Base-by-base conservation (phyloP, 2,329 filamentous ascomycete genomes). In the Colletotrichum cereale region DNA sequence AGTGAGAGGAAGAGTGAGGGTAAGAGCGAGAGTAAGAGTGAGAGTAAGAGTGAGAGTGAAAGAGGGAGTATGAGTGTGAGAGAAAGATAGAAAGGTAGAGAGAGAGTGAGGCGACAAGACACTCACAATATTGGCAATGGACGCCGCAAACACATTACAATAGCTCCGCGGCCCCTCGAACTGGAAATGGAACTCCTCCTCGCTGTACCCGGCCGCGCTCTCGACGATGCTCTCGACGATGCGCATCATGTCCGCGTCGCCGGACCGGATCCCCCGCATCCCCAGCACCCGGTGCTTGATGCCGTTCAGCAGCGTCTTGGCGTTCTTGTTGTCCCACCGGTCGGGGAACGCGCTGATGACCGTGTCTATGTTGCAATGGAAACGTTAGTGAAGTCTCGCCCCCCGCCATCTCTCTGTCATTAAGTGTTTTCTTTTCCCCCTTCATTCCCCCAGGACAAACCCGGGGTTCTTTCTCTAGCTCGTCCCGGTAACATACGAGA, bases 271-370 rank as follows among this genome's bases (percentile, higher is more conserved):
- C 8, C 44, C 66, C 38, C 67, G 58, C 18, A 68, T 56, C 1
- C 67, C 71, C 16, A 74, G 8, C 21, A 74, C 65, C 0, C 71
- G 71, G 16, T 74, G 73, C 67, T 74, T 74, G 61, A 74, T 73
- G 29, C 58, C 47, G 48, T 74, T 74, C 7, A 73, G 21, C 2
- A 74, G 67, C 42, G 73, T 74, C 52, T 74, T 73, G 40, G 73
- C 73, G 56, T 74, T 74, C 71, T 74, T 74, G 57, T 73, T 64
- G n/a, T 74, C 73, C 73, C 73, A 74, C 2, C 73, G 71, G 0
- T 74, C 73, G 2, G 73, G 73, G 48, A 73, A 74, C 29, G 71
- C 72, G 36, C 55, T 74, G 42, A 74, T 73, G n/a, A 74, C 55
- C 6, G 72, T 74, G 42, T 74, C 70, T 73, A 38, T 2, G 0